Evolutionary conservation across 768 basidiomycete genomes (phyloP), one percentile per base, ranked within the genome.

Genomic region (Psilocybe tampanensis): DNA sequence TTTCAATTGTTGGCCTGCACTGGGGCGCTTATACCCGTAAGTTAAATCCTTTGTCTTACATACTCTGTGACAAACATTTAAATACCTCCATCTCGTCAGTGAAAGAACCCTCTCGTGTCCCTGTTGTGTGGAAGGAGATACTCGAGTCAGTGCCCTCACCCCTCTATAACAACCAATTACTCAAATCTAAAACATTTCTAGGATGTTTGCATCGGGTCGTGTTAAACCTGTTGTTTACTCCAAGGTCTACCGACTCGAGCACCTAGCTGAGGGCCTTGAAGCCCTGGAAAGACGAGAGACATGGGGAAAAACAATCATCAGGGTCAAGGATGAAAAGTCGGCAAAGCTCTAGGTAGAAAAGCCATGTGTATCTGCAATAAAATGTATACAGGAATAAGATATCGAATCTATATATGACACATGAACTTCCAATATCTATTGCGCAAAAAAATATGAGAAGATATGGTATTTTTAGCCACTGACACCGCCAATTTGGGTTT

Each of bases 251-350:
- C 70, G 90, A 0, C 72, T 98, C 1, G 89, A 90, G 22, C 72
- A 70, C 8, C 72, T 95, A 2, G 72, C 80, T 2, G 83, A 87
- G 1, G 96, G 89, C 1, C 72, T 98, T 48, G 68, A 66, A 13
- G 94, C 91, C 22, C 72, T 98, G 18, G 94, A 95, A 66, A 77
- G 76, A 44, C 77, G 96, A 60, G 83, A 92, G 73, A 95, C 94
- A 4, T 98, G 94, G 92, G 96, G 96, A 0, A 98, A 98, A 68
- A 90, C 80, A 0, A 76, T 95, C 22, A 82, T 92, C 8, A 79
- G 76, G 48, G 70, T 98, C 47, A 80, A 76, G 51, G 80, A 85
- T 23, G 84, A 87, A 22, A 64, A 64, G 52, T 75, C 60, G 51
- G 73, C 83, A 3, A 87, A 78, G 65, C 69, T 86, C 41, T 82